Conservation (phyloP, 208 protist genomes). For the Phytomonas francai region DNA sequence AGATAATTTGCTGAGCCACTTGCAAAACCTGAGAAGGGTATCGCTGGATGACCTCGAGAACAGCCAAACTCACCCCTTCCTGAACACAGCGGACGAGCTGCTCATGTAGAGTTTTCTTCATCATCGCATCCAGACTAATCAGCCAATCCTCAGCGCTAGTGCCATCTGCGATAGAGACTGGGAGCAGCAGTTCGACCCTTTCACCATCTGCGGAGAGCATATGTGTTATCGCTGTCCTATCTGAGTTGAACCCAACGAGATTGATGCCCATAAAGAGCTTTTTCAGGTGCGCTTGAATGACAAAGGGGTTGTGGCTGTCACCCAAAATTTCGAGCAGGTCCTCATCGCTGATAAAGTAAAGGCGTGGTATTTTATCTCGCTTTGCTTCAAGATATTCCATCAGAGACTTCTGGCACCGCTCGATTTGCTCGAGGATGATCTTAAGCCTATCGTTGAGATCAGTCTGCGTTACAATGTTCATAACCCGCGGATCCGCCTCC, state of each 20-base stretch:
- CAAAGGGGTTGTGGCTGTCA: conserved; percentile 86
- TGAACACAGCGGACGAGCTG: conserved; percentile 52
- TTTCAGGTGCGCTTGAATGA: conserved; percentile 90
- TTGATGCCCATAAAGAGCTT: conserved; percentile 94
- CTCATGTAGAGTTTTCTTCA: conserved; percentile 78
- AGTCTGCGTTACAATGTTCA: conserved; percentile 75
- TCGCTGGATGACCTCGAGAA: conserved; percentile 20
- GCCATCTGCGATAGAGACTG: conserved; percentile 70
- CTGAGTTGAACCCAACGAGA: conserved; percentile 69
- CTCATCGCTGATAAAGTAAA: conserved; percentile 99
- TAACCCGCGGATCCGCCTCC: conserved; percentile 86
- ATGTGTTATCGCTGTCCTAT: conserved; percentile 76
- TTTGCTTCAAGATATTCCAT: conserved; percentile 97
- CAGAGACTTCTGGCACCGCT: conserved; percentile 94
- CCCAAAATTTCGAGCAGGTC: conserved; percentile 97
- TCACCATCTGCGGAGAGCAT: conserved; percentile 89
- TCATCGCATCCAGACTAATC: conserved; percentile 75
- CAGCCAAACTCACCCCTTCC: conserved; percentile 25
- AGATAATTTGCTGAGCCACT: conserved; percentile 79
- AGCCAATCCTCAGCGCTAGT: conserved; percentile 93
- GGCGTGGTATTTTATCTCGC: conserved; percentile 89
- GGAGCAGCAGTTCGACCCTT: conserved; percentile 49
- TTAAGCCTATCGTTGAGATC: conserved; percentile 85
- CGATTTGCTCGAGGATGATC: conserved; percentile 92
- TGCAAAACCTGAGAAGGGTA: conserved; percentile 91